Base-by-base conservation (phyloP, 129 eudicot genomes). In the Deinandra increscens region DNA sequence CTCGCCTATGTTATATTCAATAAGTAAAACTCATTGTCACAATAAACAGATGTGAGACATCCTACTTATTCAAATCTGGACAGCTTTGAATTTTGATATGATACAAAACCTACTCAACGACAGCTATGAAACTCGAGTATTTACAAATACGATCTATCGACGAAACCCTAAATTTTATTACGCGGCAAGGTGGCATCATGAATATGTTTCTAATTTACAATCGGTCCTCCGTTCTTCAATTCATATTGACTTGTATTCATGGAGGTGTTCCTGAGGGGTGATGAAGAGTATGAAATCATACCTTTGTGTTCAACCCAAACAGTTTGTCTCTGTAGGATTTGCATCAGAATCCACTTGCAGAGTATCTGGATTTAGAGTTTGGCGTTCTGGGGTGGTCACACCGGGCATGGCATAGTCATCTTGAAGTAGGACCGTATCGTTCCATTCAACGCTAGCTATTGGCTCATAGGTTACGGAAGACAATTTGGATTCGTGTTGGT, bases 391-490 rank as follows among this genome's bases (percentile, higher is more conserved):
- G n/a, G 80, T 75, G 66, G 79, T 74, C 60, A 84, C 76, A 74
- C 29, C 77, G 12, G 79, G 75, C 69, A 80, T 62, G 26, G 43
- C 64, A 69, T 64, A 79, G 62, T 72, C 86, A 41, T 83, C 87
- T 17, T 71, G 74, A 59, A 83, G 81, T 56, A 76, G 58, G 34
- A 68, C 83, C 74, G 82, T 75, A 41, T 75, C 81, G 43, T 72
- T 75, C 96, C 96, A 91, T 58, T 84, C 91, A 23, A 82, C 78
- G 11, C 75, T 89, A 51, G 91, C 96, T 92, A 79, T 76, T 51
- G 9, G 63, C 29, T 78, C 26, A 5, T 20, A 39, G 66, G 87
- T 84, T 37, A 83, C 42, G 87, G 86, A 80, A 83, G 7, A 48
- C 51, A 5, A 43, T 45, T 45, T 18, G 9, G 31, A 26, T 26